Base-by-base conservation (phyloP, 2,329 filamentous ascomycete genomes). In the Cadophora gregata region DNA sequence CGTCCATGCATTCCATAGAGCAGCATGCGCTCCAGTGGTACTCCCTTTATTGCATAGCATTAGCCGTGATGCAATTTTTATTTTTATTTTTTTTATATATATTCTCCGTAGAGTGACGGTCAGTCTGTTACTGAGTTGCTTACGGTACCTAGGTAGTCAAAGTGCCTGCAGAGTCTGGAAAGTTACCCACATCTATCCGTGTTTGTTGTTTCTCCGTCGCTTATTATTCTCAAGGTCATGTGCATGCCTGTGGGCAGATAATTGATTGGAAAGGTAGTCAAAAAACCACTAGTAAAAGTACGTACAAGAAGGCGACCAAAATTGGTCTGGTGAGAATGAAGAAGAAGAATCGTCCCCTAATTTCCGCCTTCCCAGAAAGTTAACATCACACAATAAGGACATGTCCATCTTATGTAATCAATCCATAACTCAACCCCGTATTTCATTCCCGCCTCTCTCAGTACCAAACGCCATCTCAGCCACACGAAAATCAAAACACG, bases 221-320 rank as follows among this genome's bases (percentile, higher is more conserved):
- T 21, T 6, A 8, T 2, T 8, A n/a, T 47, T 8, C 21, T 21
- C 7, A 47, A 9, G 42, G n/a, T n/a, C 36, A 14, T 21, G 8
- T 47, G 19, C 10, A n/a, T 21, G 19, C 16, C 10, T 16, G 38
- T 19, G 42, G 42, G 16, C 33, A 58, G 59, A 51, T 24, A 42
- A 27, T 53, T 56, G 38, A 55, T 47, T 58, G 12, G 58, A 38
- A 45, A 31, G 16, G 29, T 29, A 55, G 33, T 27, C 31, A 48
- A 14, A 47, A 1, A 33, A 53, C 65, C 29, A 48, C 31, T 27
- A 42, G 59, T 51, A 60, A 67, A 69, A 67, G 45, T 70, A 70
- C 69, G 66, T 71, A 71, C 68, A 71, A 64, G 64, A 68, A 67
- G 48, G 62, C 53, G 47, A 65, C 61, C 70, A 63, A 68, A 70